Percentiles rank a stretch among this genome's conserved stretches.
Evolutionary conservation across 371 early-diverging fungal species (phyloP).

Genomic region (Mucor irregularis): DNA sequence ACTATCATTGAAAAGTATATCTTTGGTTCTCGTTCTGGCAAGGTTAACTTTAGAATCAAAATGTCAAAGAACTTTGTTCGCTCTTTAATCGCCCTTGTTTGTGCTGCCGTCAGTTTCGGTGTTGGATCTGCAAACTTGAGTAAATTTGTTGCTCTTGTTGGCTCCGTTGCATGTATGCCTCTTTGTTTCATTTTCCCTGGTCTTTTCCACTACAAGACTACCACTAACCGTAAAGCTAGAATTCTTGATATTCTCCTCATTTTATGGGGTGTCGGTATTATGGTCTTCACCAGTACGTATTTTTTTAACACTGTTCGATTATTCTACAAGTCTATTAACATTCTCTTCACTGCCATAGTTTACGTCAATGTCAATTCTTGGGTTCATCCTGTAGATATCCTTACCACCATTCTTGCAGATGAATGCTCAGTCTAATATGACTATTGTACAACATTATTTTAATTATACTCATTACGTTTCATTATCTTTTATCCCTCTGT

Average conservation of each 20-base stretch:
- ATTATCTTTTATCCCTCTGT: too few species aligned
- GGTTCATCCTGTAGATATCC: conserved; percentile 26
- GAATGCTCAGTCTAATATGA: too few species aligned
- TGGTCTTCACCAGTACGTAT: conserved; percentile 49
- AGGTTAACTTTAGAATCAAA: conserved; percentile 44
- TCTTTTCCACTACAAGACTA: conserved; percentile 65
- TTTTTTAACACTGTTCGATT: too few species aligned
- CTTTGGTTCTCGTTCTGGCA: conserved; percentile 46
- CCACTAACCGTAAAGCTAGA: conserved; percentile 31
- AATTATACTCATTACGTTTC: too few species aligned
- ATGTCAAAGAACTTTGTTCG: conserved; percentile 70
- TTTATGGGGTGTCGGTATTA: conserved; percentile 58
- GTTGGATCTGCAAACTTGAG: conserved; percentile 64
- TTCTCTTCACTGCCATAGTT: too few species aligned
- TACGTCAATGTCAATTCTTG: conserved; percentile 13
- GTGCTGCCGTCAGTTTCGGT: conserved; percentile 63
- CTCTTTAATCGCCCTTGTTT: conserved; percentile 48
- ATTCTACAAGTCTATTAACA: too few species aligned
- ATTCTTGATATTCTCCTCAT: conserved; percentile 46
- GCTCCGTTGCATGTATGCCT: conserved; percentile 45
- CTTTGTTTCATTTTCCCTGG: conserved; percentile 55
- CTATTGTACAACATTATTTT: too few species aligned
- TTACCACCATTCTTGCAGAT: too few species aligned
- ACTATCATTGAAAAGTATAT: conserved; percentile 66
- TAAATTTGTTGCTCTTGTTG: conserved; percentile 72